A percentile compares a stretch with the other conserved stretches of the same genome.
Evolutionary conservation across 768 basidiomycete genomes (phyloP).

Genomic region (Macrolepiota dolichaula): DNA sequence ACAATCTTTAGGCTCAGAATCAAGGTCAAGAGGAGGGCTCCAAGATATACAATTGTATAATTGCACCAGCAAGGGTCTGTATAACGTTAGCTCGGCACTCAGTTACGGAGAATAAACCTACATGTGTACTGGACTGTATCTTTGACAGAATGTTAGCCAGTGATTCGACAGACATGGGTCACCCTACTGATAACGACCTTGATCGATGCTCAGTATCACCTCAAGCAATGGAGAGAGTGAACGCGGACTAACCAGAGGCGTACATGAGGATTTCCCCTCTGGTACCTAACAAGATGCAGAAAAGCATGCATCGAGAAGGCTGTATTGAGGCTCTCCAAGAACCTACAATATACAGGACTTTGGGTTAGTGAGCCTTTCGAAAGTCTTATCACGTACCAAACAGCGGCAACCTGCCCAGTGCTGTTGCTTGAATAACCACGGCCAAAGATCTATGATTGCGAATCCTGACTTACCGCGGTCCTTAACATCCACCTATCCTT

Average conservation of each 20-base stretch:
- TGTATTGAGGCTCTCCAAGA: constrained; percentile 12
- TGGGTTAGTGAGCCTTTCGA: background rate
- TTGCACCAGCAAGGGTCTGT: background rate
- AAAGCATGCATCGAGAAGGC: constrained; percentile 9
- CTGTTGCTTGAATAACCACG: background rate
- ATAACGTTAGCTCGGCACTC: background rate
- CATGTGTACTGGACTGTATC: background rate
- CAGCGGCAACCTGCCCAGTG: background rate
- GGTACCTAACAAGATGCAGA: constrained; percentile 1
- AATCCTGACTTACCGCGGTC: constrained; percentile 2
- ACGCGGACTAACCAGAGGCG: background rate
- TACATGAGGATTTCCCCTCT: background rate
- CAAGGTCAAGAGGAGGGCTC: background rate
- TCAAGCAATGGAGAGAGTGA: background rate
- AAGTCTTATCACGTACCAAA: background rate
- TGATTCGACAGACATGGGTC: background rate
- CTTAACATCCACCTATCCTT: constrained; percentile 2
- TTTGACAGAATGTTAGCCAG: background rate
- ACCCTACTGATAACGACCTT: background rate
- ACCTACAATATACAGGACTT: background rate
- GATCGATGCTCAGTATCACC: background rate
- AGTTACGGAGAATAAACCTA: background rate
- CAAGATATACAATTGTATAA: background rate
- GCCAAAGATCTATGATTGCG: background rate
- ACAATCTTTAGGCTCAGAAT: background rate